Evolutionary conservation across 2,329 filamentous ascomycete species (phyloP).

Genomic region (Periconia sp.): DNA sequence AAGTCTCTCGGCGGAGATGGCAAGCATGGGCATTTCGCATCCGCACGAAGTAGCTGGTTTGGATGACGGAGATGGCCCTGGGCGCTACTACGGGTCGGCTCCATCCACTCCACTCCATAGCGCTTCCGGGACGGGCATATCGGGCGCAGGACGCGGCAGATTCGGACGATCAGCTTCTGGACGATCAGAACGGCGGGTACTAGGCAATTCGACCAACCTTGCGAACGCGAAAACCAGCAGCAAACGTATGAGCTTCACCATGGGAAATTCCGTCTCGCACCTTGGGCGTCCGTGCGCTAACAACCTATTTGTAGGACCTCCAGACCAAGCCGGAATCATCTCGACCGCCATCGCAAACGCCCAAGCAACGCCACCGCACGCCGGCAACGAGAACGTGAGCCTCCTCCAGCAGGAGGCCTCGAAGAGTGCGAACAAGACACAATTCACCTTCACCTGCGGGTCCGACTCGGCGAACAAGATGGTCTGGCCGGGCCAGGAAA

Average conservation of each 20-base stretch:
- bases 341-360: conserved; percentile 91
- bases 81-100: conserved; percentile 63
- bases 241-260: conserved; percentile 44
- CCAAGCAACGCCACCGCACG: conserved; percentile 53
- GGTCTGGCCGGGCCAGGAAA: conserved; percentile 72
- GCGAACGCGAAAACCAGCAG: conserved; percentile 51
- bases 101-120: conserved; percentile 58
- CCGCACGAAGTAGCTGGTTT: conserved; percentile 51
- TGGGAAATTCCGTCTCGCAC: conserved; percentile 28
- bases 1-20: conserved; percentile 67
- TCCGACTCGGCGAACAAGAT: conserved; percentile 83
- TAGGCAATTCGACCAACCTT: conserved; percentile 50
- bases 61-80: conserved; percentile 54
- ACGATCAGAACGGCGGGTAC: conserved; percentile 50
- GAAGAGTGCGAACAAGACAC: conserved; percentile 73
- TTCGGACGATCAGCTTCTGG: conserved; percentile 67
- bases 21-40: conserved; percentile 65
- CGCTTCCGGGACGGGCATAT: conserved; percentile 69
- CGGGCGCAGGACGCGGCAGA: conserved; percentile 82
- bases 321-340: conserved; percentile 78
- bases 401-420: conserved; percentile 73
- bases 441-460: conserved; percentile 97
- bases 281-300: conserved; percentile 44
- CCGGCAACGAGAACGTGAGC: conserved; percentile 78
- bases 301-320: conserved; percentile 43